Conservation (phyloP, 2,329 filamentous ascomycete species). For the Arthrobotrys pseudoclavata region DNA sequence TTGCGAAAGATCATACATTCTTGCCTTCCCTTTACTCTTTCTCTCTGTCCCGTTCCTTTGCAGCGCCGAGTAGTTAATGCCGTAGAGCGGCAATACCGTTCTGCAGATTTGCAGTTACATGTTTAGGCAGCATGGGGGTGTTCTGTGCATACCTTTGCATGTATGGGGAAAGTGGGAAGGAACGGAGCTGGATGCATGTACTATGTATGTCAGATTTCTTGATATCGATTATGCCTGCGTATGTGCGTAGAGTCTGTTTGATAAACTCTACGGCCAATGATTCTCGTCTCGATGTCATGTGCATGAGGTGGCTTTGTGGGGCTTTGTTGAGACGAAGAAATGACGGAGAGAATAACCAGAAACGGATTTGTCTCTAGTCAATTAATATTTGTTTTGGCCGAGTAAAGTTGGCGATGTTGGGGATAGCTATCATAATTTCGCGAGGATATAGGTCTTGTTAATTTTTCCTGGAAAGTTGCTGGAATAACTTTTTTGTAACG, state of each 20-base stretch:
- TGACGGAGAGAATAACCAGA: slow-evolving; percentile 4
- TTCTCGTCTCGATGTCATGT: slow-evolving; percentile 3
- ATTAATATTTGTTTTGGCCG: slow-evolving; percentile 8
- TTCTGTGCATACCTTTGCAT: slow-evolving; percentile 13
- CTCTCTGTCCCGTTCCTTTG: background rate
- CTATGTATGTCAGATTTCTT: slow-evolving; percentile 45
- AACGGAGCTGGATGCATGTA: slow-evolving; percentile 34
- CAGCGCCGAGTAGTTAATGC: slow-evolving; percentile 3
- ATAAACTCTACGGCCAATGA: background rate
- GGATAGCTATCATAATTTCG: background rate
- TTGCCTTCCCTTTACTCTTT: background rate
- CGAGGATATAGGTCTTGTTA: slow-evolving; percentile 5
- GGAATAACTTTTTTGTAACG: slow-evolving; percentile 13
- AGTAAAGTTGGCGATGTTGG: slow-evolving; percentile 12
- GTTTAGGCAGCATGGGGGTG: slow-evolving; percentile 17
- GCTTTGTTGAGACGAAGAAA: slow-evolving; percentile 26
- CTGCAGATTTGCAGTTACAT: slow-evolving; percentile 18
- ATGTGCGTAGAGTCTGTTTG: background rate
- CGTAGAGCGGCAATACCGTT: slow-evolving; percentile 12
- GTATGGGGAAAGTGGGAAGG: slow-evolving; percentile 22
- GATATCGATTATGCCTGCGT: slow-evolving; percentile 40
- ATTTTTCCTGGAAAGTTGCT: slow-evolving; percentile 17
- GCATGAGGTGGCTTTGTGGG: slow-evolving; percentile 16
- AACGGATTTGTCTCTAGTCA: slow-evolving; percentile 12
- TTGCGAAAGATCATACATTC: slow-evolving; percentile 1